Evolutionary conservation across 2,329 filamentous ascomycete genomes (phyloP).

Genomic region (Diaporthe sp.): DNA sequence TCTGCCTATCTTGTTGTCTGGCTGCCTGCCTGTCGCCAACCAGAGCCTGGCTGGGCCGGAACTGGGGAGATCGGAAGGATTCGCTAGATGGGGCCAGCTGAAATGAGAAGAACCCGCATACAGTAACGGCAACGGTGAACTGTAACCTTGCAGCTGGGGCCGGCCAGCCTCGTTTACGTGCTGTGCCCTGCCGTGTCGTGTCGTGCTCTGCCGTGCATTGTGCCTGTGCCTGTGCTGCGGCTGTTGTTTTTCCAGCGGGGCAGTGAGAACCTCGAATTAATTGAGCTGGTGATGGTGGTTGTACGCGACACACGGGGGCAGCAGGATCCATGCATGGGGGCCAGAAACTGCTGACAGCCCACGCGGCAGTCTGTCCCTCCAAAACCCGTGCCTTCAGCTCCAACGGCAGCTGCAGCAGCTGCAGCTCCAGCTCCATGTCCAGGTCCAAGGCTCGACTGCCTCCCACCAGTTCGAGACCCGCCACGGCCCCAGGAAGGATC

Average conservation of each 20-base stretch:
- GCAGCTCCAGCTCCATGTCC: background rate
- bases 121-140: background rate
- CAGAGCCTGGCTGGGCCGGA: slow-evolving; percentile 2
- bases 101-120: slow-evolving; percentile 29
- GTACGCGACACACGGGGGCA: background rate
- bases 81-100: slow-evolving; percentile 30
- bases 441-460: background rate
- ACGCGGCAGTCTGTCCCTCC: background rate
- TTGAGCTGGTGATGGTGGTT: background rate
- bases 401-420: too few species aligned
- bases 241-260: background rate
- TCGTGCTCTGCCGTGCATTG: background rate
- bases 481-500: slow-evolving; percentile 7
- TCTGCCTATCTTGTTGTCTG: background rate
- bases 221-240: slow-evolving; percentile 7
- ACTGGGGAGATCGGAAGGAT: slow-evolving; percentile 26
- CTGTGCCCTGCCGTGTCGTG: background rate
- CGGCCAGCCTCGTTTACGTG: background rate
- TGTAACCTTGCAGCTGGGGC: slow-evolving; percentile 1
- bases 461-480: slow-evolving; percentile 32
- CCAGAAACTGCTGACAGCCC: background rate
- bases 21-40: slow-evolving; percentile 1
- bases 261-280: background rate
- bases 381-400: background rate
- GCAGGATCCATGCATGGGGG: slow-evolving; percentile 1